Evolutionary conservation across 2,329 filamentous ascomycete genomes (phyloP).

Genomic region (Aureobasidium sp.): DNA sequence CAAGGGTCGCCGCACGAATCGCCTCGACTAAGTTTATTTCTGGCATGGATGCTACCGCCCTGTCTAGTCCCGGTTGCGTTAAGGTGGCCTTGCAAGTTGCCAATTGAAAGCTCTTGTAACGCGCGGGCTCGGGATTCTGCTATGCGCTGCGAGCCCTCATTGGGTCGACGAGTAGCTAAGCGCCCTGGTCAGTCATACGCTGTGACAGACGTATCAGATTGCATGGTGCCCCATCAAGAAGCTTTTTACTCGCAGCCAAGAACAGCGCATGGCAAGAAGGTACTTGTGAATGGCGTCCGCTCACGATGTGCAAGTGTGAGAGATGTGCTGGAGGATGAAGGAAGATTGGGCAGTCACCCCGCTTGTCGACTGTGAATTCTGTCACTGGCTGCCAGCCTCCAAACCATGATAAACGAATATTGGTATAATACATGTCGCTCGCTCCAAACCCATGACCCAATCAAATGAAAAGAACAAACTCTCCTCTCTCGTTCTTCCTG

Average conservation of each 20-base stretch:
- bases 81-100: not conserved
- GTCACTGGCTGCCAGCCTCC: not conserved
- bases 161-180: conserved; percentile 8
- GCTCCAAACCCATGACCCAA: not conserved
- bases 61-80: conserved; percentile 9
- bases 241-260: conserved; percentile 4
- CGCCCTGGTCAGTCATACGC: conserved; percentile 7
- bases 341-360: conserved; percentile 1
- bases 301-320: not conserved
- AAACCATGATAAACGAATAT: not conserved
- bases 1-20: conserved; percentile 1
- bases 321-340: not conserved
- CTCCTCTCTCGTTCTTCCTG: conserved; percentile 75
- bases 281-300: conserved; percentile 2
- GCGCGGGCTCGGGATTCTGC: conserved; percentile 2
- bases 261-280: not conserved
- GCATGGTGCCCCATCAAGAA: not conserved
- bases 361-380: not conserved
- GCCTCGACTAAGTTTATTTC: conserved; percentile 7
- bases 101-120: conserved; percentile 10
- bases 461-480: conserved; percentile 63
- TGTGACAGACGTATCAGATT: conserved; percentile 12
- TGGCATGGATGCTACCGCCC: conserved; percentile 5
- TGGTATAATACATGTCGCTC: conserved; percentile 6
- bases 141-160: conserved; percentile 11